These are phyloP conservation scores for Akebia trifoliata DNA, from an alignment of 164 flowering plant genomes.

Conservation along the genomic window DNA sequence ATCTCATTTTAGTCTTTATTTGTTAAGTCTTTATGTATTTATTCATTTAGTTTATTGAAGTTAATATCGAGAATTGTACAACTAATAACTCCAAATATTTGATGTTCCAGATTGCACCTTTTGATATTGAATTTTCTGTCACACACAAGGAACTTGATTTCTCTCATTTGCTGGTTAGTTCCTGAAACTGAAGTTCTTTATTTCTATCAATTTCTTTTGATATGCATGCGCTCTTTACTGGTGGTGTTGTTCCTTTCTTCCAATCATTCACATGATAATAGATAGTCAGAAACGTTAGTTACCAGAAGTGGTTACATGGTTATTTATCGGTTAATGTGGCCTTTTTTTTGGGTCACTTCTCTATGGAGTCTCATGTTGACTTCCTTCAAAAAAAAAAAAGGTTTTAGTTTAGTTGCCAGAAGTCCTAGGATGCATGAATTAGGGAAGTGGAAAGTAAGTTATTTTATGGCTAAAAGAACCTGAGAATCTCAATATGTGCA, in stretches of 20 bases:
- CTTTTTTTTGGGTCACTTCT: too few species aligned
- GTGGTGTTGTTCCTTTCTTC: not conserved
- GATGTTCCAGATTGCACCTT: constrained; percentile 79
- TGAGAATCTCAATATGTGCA: too few species aligned
- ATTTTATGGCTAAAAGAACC: too few species aligned
- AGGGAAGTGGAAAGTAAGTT: too few species aligned
- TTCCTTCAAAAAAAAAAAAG: too few species aligned
- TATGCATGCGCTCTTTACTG: not conserved
- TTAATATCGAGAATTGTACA: not conserved
- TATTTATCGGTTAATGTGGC: too few species aligned
- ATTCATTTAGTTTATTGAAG: not conserved
- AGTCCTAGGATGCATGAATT: too few species aligned
- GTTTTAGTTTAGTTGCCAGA: too few species aligned
- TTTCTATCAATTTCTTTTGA: not conserved
- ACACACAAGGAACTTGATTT: constrained; percentile 98
- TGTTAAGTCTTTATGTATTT: not conserved
- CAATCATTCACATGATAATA: too few species aligned
- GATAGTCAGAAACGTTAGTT: too few species aligned
- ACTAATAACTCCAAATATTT: constrained; percentile 14
- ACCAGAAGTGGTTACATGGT: too few species aligned
- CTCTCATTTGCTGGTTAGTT: constrained; percentile 95
- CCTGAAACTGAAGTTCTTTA: constrained; percentile 2
- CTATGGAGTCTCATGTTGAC: too few species aligned
- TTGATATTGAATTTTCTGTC: constrained; percentile 94
- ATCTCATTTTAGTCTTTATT: not conserved